Percentiles rank a stretch among this genome's conserved stretches.
These are phyloP conservation scores for Lactifluus hygrophoroides DNA, from an alignment of 768 basidiomycete genomes.

Conservation along the genomic window DNA sequence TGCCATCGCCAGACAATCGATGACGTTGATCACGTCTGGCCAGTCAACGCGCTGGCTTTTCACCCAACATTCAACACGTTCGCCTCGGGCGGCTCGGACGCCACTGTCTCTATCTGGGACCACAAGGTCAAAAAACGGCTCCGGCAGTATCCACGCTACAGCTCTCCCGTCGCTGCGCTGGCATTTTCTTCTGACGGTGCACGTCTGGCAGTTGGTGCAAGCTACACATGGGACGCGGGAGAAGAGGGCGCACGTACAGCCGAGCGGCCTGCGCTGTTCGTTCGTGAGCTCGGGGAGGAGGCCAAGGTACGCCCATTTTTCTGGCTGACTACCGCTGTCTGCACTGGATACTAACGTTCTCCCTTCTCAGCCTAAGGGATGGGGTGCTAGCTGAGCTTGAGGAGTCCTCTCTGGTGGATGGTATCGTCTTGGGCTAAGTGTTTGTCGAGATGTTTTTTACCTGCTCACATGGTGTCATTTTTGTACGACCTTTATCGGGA, in stretches of 20 bases:
- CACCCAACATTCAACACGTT: constrained; percentile 94
- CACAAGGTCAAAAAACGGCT: constrained; percentile 93
- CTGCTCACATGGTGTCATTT: neutral
- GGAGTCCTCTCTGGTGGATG: neutral
- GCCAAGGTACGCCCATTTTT: constrained; percentile 46
- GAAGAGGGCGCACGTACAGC: constrained; percentile 61
- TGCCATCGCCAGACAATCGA: constrained; percentile 88
- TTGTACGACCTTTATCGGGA: neutral
- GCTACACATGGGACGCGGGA: constrained; percentile 89
- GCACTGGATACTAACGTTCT: neutral
- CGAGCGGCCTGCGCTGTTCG: constrained; percentile 50
- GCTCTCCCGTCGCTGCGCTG: constrained; percentile 64
- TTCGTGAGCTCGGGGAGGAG: constrained; percentile 65
- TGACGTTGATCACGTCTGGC: constrained; percentile 93
- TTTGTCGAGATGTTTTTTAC: neutral
- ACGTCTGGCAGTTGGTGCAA: constrained; percentile 73
- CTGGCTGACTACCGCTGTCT: neutral
- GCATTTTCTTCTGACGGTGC: constrained; percentile 80
- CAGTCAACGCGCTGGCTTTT: constrained; percentile 92
- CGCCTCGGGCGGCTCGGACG: constrained; percentile 91
- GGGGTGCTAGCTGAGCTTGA: neutral
- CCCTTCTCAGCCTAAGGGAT: constrained; percentile 7
- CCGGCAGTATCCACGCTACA: constrained; percentile 80
- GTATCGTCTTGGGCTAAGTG: neutral
- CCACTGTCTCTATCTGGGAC: constrained; percentile 94